These are phyloP conservation scores for Carpinus fangiana DNA, from an alignment of 306 rosid species.

Conservation along the genomic window DNA sequence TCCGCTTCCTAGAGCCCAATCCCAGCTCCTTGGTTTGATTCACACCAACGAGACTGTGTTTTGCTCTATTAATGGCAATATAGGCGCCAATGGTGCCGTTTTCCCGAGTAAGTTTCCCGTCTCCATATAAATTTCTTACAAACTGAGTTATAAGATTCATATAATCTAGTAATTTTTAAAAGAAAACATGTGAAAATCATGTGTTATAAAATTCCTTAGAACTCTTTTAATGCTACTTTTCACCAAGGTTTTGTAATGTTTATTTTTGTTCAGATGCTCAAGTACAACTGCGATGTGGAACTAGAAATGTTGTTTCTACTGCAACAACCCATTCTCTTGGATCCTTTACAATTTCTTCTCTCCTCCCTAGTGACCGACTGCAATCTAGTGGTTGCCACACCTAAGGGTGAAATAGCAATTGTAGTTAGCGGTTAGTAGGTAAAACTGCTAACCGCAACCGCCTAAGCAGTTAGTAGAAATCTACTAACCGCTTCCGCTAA, in stretches of 20 bases:
- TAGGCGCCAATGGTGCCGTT: constrained; percentile 24
- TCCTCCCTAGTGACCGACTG: constrained; percentile 25
- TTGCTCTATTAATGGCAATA: constrained; percentile 31
- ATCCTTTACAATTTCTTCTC: constrained; percentile 27
- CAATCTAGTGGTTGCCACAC: constrained; percentile 33
- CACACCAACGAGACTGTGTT: constrained; percentile 22
- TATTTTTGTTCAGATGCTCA: constrained; percentile 22
- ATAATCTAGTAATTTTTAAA: too few species aligned
- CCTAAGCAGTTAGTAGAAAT: too few species aligned
- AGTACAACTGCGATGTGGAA: constrained; percentile 35
- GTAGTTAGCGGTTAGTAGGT: too few species aligned
- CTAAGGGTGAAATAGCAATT: too few species aligned
- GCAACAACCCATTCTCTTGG: constrained; percentile 24
- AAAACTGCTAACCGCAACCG: too few species aligned
- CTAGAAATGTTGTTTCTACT: constrained; percentile 26
- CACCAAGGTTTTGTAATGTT: background rate
- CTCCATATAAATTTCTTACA: too few species aligned
- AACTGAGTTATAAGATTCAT: too few species aligned
- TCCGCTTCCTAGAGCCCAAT: constrained; percentile 21
- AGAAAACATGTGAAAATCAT: too few species aligned
- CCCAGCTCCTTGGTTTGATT: background rate
- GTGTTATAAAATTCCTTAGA: too few species aligned
- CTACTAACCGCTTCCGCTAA: too few species aligned
- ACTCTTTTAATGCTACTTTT: background rate
- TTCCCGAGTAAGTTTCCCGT: constrained; percentile 33